A percentile compares a stretch with the other conserved stretches of the same genome.
Evolutionary conservation across 2,329 filamentous ascomycete species (phyloP).

Genomic region (Erysiphe pulchra): DNA sequence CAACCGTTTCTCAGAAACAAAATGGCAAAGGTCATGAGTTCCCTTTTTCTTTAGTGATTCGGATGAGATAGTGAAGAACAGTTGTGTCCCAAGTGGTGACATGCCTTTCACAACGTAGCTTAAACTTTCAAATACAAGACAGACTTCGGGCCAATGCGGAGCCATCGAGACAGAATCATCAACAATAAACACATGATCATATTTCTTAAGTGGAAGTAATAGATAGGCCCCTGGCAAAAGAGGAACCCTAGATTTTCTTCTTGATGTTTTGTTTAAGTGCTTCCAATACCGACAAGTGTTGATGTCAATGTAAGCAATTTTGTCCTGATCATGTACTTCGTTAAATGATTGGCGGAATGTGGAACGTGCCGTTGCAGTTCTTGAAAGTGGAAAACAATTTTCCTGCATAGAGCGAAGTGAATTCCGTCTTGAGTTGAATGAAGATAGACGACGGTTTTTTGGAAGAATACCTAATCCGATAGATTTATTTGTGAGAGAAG

Average conservation of each 20-base stretch:
- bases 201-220: conserved; percentile 7
- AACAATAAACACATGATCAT: conserved; percentile 13
- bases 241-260: conserved; percentile 4
- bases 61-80: conserved; percentile 9
- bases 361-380: no score
- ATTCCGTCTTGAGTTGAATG: background rate
- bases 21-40: conserved; percentile 5
- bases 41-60: conserved; percentile 7
- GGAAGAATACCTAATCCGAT: background rate
- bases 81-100: conserved; percentile 9
- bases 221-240: conserved; percentile 4
- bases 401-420: background rate
- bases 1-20: conserved; percentile 2
- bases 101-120: conserved; percentile 11
- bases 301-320: conserved; percentile 4
- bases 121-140: conserved; percentile 8
- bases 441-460: background rate
- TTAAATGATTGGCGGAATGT: no score
- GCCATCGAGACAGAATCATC: conserved; percentile 11
- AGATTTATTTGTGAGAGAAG: no score
- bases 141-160: conserved; percentile 7
- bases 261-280: conserved; percentile 6
- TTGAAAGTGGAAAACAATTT: no score
- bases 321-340: no score
- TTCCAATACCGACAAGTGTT: conserved; percentile 9